These are phyloP conservation scores for Solanum dulcamara DNA, from an alignment of 257 asterid species.

Conservation along the genomic window DNA sequence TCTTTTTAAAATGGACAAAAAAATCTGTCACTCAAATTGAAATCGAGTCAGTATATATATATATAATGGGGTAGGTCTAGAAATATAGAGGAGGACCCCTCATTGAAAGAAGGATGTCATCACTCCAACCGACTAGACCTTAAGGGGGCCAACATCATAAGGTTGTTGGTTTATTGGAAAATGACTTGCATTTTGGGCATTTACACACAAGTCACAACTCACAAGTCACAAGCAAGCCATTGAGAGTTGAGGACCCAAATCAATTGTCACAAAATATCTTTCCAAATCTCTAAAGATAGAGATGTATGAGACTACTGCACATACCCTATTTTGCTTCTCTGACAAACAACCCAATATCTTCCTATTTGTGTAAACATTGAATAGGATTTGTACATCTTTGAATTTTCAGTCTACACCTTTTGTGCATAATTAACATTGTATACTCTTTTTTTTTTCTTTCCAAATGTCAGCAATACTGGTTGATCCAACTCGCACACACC, in stretches of 20 bases:
- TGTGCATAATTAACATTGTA: neutral
- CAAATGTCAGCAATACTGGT: neutral
- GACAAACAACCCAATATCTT: neutral
- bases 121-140: conserved; percentile 22
- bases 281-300: conserved; percentile 10
- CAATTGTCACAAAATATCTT: conserved; percentile 12
- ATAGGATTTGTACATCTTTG: neutral
- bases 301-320: neutral
- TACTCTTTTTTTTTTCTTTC: no score
- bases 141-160: conserved; percentile 6
- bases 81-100: neutral
- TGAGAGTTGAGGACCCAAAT: neutral
- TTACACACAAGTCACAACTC: conserved; percentile 1
- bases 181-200: conserved; percentile 13
- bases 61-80: neutral
- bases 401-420: neutral
- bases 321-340: neutral
- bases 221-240: neutral
- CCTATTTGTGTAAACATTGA: neutral
- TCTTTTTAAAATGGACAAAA: rapidly evolving
- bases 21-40: neutral
- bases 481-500: neutral
- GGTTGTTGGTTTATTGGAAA: conserved; percentile 14
- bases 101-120: conserved; percentile 14
- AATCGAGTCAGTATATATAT: neutral